Evolutionary conservation across 2,329 filamentous ascomycete species (phyloP).

Genomic region (Parastagonospora nodorum): DNA sequence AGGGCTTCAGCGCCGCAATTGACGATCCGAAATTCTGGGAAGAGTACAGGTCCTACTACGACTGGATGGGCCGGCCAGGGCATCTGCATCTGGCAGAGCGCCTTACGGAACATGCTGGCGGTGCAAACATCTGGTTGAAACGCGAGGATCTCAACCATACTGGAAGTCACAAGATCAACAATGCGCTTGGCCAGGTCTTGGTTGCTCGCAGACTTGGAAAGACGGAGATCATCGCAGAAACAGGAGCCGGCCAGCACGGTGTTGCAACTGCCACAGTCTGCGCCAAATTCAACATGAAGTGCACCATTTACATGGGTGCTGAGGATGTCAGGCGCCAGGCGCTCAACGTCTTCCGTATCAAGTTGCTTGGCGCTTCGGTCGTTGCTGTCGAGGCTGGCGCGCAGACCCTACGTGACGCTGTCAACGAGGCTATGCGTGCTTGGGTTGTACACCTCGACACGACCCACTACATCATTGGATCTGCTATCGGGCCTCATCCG

Average conservation of each 20-base stretch:
- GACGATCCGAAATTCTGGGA: slow-evolving; percentile 95
- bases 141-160: slow-evolving; percentile 98
- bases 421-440: slow-evolving; percentile 92
- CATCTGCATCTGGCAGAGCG: slow-evolving; percentile 88
- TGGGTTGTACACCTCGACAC: slow-evolving; percentile 94
- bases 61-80: slow-evolving; percentile 94
- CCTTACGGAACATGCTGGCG: slow-evolving; percentile 84
- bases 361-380: slow-evolving; percentile 89
- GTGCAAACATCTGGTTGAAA: slow-evolving; percentile 97
- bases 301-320: slow-evolving; percentile 97
- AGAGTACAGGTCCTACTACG: slow-evolving; percentile 93
- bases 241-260: slow-evolving; percentile 95
- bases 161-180: slow-evolving; percentile 99
- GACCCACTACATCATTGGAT: slow-evolving; percentile 98
- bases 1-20: slow-evolving; percentile 84
- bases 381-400: slow-evolving; percentile 91
- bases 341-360: slow-evolving; percentile 98
- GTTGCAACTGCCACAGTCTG: slow-evolving; percentile 97
- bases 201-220: slow-evolving; percentile 86
- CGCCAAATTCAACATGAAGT: slow-evolving; percentile 97
- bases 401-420: slow-evolving; percentile 66
- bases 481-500: slow-evolving; percentile 94
- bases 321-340: slow-evolving; percentile 96
- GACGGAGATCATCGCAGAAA: slow-evolving; percentile 97
- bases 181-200: slow-evolving; percentile 90